These are phyloP conservation scores for Vigna reflexopilosa DNA, from an alignment of 306 rosid species.

Conservation along the genomic window DNA sequence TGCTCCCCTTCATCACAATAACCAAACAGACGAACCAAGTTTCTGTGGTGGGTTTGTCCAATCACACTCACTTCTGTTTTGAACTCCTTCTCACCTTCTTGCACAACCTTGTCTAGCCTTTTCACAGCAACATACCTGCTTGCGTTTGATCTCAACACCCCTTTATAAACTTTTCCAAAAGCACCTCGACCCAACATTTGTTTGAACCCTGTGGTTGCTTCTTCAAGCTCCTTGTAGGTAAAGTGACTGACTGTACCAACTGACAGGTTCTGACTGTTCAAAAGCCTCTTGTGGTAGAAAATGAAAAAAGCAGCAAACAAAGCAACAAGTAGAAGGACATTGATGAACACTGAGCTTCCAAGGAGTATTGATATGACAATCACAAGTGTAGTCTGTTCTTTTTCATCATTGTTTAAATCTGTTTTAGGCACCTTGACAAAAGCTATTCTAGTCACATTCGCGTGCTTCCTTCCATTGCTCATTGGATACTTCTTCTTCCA, in stretches of 20 bases:
- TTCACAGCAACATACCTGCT: conserved; percentile 56
- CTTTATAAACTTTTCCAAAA: conserved; percentile 47
- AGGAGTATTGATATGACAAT: conserved; percentile 35
- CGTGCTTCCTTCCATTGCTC: conserved; percentile 43
- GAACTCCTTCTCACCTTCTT: conserved; percentile 50
- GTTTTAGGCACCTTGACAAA: conserved; percentile 26
- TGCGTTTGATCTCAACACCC: conserved; percentile 27
- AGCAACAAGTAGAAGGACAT: conserved; percentile 24
- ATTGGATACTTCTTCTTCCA: conserved; percentile 44
- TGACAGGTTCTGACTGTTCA: conserved; percentile 5
- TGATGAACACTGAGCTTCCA: conserved; percentile 46
- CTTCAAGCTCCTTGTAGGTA: conserved; percentile 17
- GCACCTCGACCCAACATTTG: conserved; percentile 40
- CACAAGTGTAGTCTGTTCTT: background rate
- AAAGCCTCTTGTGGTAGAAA: conserved; percentile 19
- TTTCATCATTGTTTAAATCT: background rate
- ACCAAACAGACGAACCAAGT: conserved; percentile 11
- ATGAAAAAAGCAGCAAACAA: background rate
- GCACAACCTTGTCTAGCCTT: conserved; percentile 40
- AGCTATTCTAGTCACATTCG: background rate
- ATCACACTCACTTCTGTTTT: conserved; percentile 17
- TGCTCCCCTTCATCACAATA: conserved; percentile 9
- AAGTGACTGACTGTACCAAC: conserved; percentile 9
- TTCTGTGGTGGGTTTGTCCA: conserved; percentile 22
- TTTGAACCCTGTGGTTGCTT: conserved; percentile 46